Percentiles rank a stretch among this genome's conserved stretches.
These are phyloP conservation scores for Marasmius oreades DNA, from an alignment of 1,284 basidiomycete genomes.

Conservation along the genomic window DNA sequence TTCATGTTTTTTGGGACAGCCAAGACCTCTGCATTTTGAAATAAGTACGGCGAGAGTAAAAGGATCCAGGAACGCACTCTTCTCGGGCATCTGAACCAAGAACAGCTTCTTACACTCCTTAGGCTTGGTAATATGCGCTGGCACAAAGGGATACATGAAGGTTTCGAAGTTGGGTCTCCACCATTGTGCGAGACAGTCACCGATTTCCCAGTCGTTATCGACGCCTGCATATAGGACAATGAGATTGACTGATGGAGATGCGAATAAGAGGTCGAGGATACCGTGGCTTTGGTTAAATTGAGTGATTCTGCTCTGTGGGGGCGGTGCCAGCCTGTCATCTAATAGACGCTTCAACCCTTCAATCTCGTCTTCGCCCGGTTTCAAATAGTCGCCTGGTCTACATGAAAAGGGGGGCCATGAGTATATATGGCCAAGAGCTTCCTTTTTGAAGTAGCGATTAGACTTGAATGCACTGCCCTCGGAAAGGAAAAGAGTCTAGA, in stretches of 20 bases:
- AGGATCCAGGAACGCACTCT: constrained; percentile 57
- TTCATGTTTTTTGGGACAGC: constrained; percentile 99
- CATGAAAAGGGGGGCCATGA: background rate
- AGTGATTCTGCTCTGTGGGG: constrained; percentile 26
- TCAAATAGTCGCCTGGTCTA: constrained; percentile 97
- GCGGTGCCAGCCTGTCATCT: constrained; percentile 85
- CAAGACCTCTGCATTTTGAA: constrained; percentile 71
- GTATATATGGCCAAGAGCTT: constrained; percentile 2
- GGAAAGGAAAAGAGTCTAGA: no score
- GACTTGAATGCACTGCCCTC: no score
- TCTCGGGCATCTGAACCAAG: constrained; percentile 91
- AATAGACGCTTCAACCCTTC: constrained; percentile 86
- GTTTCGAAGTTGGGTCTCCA: constrained; percentile 98
- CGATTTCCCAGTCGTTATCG: constrained; percentile 92
- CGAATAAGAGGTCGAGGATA: background rate
- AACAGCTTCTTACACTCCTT: constrained; percentile 98
- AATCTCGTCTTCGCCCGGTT: constrained; percentile 91
- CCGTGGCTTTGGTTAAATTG: constrained; percentile 13
- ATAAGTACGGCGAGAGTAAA: background rate
- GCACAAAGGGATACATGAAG: constrained; percentile 98
- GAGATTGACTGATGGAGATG: constrained; percentile 50
- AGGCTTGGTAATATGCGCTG: constrained; percentile 94
- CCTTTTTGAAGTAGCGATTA: background rate
- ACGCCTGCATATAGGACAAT: constrained; percentile 62
- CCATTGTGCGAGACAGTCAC: constrained; percentile 94